Evolutionary conservation across 352 stramenopile genomes (phyloP).

Genomic region (Thraustotheca clavata): DNA sequence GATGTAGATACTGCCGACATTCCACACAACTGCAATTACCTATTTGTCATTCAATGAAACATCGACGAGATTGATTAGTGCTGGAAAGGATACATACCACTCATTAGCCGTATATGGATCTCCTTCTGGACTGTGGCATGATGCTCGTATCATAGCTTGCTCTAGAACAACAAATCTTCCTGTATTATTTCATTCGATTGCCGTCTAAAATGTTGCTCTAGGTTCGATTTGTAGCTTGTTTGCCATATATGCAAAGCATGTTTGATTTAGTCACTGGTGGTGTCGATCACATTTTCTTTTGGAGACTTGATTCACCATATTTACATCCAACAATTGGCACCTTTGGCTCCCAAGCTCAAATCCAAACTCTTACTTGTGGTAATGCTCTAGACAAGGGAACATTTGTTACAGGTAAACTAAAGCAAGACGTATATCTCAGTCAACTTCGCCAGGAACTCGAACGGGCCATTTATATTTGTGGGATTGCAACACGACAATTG

Average conservation of each 20-base stretch:
- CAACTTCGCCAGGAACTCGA: constrained; percentile 38
- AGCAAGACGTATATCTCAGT: no score
- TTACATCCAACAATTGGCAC: constrained; percentile 46
- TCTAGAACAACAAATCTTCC: constrained; percentile 39
- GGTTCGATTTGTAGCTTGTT: constrained; percentile 28
- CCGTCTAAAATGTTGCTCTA: constrained; percentile 29
- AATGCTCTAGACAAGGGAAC: constrained; percentile 34
- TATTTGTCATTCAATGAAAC: constrained; percentile 48
- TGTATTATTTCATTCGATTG: constrained; percentile 53
- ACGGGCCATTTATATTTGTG: constrained; percentile 67
- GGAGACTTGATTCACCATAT: constrained; percentile 40
- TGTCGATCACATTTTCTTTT: constrained; percentile 63
- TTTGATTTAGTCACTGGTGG: constrained; percentile 46
- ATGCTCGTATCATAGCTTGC: constrained; percentile 43
- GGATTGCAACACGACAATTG: constrained; percentile 39
- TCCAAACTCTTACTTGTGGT: constrained; percentile 50
- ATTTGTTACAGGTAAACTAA: constrained; percentile 10
- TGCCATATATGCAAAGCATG: constrained; percentile 15
- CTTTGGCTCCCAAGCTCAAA: constrained; percentile 51
- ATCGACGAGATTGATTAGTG: constrained; percentile 39
- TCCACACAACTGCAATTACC: constrained; percentile 57
- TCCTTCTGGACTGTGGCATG: constrained; percentile 45
- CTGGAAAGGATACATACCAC: constrained; percentile 71
- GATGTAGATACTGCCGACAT: constrained; percentile 36
- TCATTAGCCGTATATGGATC: constrained; percentile 63